Evolutionary conservation across 768 basidiomycete species (phyloP), one percentile per base, ranked within the genome.

Genomic region (Gautieria morchelliformis): DNA sequence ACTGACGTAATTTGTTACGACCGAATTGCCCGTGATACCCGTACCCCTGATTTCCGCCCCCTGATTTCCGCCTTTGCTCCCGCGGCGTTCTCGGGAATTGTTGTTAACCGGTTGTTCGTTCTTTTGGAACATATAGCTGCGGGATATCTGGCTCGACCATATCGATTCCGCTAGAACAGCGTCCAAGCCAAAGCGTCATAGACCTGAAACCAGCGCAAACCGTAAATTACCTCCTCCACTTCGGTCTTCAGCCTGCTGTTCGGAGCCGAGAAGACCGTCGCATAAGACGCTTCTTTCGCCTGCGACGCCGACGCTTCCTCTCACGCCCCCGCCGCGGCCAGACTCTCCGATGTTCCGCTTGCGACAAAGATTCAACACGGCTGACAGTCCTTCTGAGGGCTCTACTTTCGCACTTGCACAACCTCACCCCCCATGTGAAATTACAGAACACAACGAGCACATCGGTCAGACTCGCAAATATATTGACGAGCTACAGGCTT

Each of bases 111-210:
- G 27, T 5, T 27, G 55, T 63, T n/a, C n/a, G 54, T 20, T 47
- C 22, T 15, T 20, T 30, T 20, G 11, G 46, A 30, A 47, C 27
- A 12, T 47, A 47, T 30, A 82, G 80, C 66, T 83, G 33, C 75
- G 75, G 15, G 76, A 80, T 61, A 69, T 73, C 24, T 80, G 69
- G 72, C 61, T 63, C 7, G 62, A 60, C 55, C 65, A 66, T 56
- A 64, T 65, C 53, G 56, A 56, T 52, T 48, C 35, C 35, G 3
- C 35, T 9, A 14, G 35, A 37, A 37, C 35, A 37, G 35, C 2
- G 35, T 37, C 35, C 27, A 5, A 27, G 5, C 27, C 5, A 27
- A 27, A 27, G 35, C 9, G 35, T 9, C 9, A 37, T 37, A 9
- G 9, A 9, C 35, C 35, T 37, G 35, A 14, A 37, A 10, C 10